Percentiles rank a stretch among this genome's conserved stretches.
Evolutionary conservation across 257 asterid species (phyloP).

Genomic region (Jaltomata sinuosa): DNA sequence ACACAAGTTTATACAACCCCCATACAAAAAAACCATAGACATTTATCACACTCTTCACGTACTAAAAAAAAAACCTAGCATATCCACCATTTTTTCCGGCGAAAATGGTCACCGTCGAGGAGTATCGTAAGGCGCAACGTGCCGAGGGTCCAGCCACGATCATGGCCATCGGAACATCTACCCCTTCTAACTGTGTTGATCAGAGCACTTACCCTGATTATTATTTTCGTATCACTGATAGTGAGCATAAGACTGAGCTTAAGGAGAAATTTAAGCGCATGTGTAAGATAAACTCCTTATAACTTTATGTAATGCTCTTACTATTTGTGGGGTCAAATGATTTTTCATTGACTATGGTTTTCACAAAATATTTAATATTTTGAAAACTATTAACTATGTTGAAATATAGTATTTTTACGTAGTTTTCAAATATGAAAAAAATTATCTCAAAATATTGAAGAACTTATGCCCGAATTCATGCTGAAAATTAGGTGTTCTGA

Average conservation of each 20-base stretch:
- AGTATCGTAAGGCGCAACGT: constrained; percentile 48
- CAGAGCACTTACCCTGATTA: constrained; percentile 61
- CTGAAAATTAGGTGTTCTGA: not conserved
- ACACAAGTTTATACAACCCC: not conserved
- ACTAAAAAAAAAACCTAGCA: not conserved
- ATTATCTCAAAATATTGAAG: not conserved
- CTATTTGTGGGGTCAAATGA: not conserved
- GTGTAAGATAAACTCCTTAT: constrained; percentile 23
- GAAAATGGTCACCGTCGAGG: constrained; percentile 62
- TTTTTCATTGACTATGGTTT: not conserved
- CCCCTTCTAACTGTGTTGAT: constrained; percentile 58
- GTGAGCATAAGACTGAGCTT: constrained; percentile 55
- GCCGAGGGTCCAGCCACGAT: constrained; percentile 79
- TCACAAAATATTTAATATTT: not conserved
- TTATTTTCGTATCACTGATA: constrained; percentile 65
- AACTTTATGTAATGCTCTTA: not conserved
- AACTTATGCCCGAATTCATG: not conserved
- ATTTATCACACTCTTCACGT: not conserved
- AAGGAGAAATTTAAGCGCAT: constrained; percentile 68
- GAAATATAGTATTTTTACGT: not conserved
- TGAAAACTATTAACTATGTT: too few species aligned
- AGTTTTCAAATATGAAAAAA: not conserved
- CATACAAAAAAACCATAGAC: not conserved
- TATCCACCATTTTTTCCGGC: not conserved
- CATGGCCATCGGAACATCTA: constrained; percentile 65